phyloP scores from a whole-genome alignment of 139 green algal genomes.

The Chlamydomonas asymmetrica region DNA sequence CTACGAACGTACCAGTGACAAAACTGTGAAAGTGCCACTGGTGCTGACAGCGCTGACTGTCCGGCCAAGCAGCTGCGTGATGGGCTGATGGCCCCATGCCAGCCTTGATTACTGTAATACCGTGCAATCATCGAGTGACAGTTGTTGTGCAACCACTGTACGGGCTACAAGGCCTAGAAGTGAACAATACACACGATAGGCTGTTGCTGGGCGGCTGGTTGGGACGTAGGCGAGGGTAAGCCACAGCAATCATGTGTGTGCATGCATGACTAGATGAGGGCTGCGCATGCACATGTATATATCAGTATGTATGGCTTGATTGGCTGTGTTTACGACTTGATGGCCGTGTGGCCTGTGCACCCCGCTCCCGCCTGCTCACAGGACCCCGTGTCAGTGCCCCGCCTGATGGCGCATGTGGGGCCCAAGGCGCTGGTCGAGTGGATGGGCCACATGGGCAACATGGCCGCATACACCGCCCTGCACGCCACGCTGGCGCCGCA shows the following conservation, averaged over 20 bases:
- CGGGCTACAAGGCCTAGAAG: too few species aligned
- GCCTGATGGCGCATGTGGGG: slow-evolving; percentile 65
- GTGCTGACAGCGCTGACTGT: too few species aligned
- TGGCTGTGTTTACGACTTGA: neutral
- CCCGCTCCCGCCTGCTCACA: too few species aligned
- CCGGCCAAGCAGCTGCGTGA: too few species aligned
- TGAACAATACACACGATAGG: too few species aligned
- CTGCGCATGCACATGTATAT: neutral
- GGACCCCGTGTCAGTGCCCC: slow-evolving; percentile 66
- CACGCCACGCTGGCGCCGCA: slow-evolving; percentile 27
- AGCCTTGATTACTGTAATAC: too few species aligned
- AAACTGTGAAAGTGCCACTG: neutral
- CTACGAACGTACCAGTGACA: too few species aligned
- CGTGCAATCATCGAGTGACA: too few species aligned
- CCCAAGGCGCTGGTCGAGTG: slow-evolving; percentile 60
- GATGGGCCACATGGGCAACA: slow-evolving; percentile 58
- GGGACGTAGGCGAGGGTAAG: too few species aligned
- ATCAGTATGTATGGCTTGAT: neutral
- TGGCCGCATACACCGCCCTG: slow-evolving; percentile 55
- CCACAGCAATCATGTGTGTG: neutral
- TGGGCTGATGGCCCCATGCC: too few species aligned
- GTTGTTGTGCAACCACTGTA: too few species aligned
- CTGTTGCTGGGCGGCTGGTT: too few species aligned
- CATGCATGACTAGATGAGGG: neutral
- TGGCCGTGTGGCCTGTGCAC: neutral